A percentile compares a stretch with the other conserved stretches of the same genome.
Evolutionary conservation across 2,329 filamentous ascomycete genomes (phyloP).

Genomic region (Fusarium kyushuense): DNA sequence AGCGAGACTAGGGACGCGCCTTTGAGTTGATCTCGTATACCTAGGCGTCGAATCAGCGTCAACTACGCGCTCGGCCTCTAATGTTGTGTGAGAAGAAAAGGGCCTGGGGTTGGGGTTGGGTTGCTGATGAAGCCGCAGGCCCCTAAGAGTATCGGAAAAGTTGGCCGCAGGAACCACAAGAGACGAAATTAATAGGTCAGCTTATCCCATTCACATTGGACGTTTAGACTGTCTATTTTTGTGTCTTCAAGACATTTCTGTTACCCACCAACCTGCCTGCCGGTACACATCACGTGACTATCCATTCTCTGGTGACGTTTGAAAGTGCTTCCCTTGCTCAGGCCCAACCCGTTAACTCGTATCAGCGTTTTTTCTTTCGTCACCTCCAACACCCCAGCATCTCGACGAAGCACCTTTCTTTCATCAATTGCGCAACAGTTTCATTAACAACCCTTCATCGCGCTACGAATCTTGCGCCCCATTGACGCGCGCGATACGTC

Average conservation of each 20-base stretch:
- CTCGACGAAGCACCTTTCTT: slow-evolving; percentile 49
- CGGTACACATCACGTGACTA: slow-evolving; percentile 51
- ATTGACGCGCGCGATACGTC: slow-evolving; percentile 49
- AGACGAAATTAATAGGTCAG: not conserved
- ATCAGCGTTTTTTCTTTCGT: slow-evolving; percentile 53
- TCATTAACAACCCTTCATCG: slow-evolving; percentile 50
- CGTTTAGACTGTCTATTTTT: not conserved
- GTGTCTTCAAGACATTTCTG: not conserved
- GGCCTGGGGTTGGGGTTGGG: slow-evolving; percentile 29
- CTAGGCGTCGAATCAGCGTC: slow-evolving; percentile 40
- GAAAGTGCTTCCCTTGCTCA: slow-evolving; percentile 46
- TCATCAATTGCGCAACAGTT: slow-evolving; percentile 50
- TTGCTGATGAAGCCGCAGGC: slow-evolving; percentile 44
- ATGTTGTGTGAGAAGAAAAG: slow-evolving; percentile 30
- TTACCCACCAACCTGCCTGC: slow-evolving; percentile 19
- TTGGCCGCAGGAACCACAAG: not conserved
- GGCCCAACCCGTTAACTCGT: slow-evolving; percentile 48
- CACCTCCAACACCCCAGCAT: slow-evolving; percentile 51
- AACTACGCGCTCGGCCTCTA: slow-evolving; percentile 29
- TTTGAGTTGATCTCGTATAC: slow-evolving; percentile 28
- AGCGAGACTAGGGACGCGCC: slow-evolving; percentile 33
- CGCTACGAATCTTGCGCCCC: slow-evolving; percentile 49
- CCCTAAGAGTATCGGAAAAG: not conserved
- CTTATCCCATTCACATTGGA: not conserved
- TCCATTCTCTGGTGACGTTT: slow-evolving; percentile 51